Base-by-base conservation (phyloP, 2,329 filamentous ascomycete genomes). In the Ceratocystiopsis minuta region DNA sequence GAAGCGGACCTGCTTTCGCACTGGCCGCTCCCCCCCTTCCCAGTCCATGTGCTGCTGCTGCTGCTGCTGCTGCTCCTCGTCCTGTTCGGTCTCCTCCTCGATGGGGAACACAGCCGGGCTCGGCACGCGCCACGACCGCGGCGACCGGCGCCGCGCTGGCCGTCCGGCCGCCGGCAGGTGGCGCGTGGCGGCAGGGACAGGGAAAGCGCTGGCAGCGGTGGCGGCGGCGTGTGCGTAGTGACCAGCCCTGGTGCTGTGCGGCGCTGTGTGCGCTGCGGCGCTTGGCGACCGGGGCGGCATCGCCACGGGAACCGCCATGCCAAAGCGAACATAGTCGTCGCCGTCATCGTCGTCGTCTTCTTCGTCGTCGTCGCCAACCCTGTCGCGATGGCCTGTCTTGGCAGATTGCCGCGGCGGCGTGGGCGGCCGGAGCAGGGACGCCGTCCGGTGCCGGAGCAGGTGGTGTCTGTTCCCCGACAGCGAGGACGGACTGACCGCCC, bases 41-140 rank as follows among this genome's bases (percentile, higher is more conserved):
- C n/a, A n/a, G n/a, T n/a, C n/a, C n/a, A n/a, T n/a, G n/a, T 46
- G 58, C 58, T 56, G 58, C 53, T 61, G 58, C 57, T 50, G 61
- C 72, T 46, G 58, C 58, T 56, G 58, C 53, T 61, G 58, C 57
- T 50, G 61, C 58, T 24, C 62, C 56, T 34, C 39, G 32, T 28
- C 24, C 24, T 28, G 24, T 10, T 28, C 69, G 1, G 66, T 65
- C 57, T 74, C 69, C 53, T 75, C 70, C 54, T 71, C 65, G 43
- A 75, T 75, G 28, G 67, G 67, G 65, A 69, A 75, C 4, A 75
- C 70, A 41, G 73, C 69, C 0, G 69, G 69, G 50, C 70, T 74
- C 7, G 70, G 70, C 55, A 71, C 65, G 34, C 69, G 60, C 70
- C 70, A 75, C 1, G 70, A 61, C 43, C 62, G 61, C 11, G 61